Percentiles rank a stretch among this genome's conserved stretches.
These are phyloP conservation scores for Canariomyces notabilis DNA, from an alignment of 2,329 filamentous ascomycete genomes.

Conservation along the genomic window DNA sequence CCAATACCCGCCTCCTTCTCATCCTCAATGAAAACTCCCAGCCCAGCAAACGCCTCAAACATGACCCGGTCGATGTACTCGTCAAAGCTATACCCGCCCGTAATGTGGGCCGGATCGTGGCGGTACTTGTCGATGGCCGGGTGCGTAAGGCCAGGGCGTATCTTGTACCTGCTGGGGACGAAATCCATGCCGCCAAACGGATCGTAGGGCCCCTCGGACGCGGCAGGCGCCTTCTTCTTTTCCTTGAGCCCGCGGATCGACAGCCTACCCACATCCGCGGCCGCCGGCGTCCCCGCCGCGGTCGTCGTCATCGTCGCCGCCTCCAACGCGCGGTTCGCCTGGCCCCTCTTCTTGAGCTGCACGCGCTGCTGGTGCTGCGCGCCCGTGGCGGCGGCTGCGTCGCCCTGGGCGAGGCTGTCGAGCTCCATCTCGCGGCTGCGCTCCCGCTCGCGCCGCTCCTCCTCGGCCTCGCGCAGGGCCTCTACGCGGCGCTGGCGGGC, in stretches of 20 bases:
- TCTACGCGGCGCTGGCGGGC: conserved; percentile 58
- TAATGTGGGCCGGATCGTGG: conserved; percentile 63
- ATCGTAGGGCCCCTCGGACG: conserved; percentile 69
- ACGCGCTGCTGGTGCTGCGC: conserved; percentile 45
- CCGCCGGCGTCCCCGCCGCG: conserved; percentile 27
- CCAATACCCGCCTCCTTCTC: conserved; percentile 51
- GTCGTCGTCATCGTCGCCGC: conserved; percentile 27
- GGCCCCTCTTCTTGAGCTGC: conserved; percentile 68
- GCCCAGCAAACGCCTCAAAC: conserved; percentile 82
- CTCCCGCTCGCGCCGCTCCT: conserved; percentile 60
- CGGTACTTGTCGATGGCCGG: conserved; percentile 44
- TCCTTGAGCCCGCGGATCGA: conserved; percentile 79
- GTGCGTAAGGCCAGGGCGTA: conserved; percentile 68
- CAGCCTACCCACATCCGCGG: conserved; percentile 32
- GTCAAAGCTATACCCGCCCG: conserved; percentile 75
- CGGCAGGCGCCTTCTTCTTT: conserved; percentile 38
- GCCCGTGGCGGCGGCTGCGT: conserved; percentile 49
- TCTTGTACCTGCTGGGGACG: conserved; percentile 61
- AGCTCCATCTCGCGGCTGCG: conserved; percentile 65
- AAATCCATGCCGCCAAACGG: conserved; percentile 75
- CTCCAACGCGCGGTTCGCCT: conserved; percentile 35
- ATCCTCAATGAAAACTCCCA: conserved; percentile 82
- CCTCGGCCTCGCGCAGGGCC: conserved; percentile 63
- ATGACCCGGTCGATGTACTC: conserved; percentile 80
- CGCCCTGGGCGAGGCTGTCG: conserved; percentile 58